Evolutionary conservation across 768 basidiomycete species (phyloP).

Genomic region (Clitopilus hobsonii): DNA sequence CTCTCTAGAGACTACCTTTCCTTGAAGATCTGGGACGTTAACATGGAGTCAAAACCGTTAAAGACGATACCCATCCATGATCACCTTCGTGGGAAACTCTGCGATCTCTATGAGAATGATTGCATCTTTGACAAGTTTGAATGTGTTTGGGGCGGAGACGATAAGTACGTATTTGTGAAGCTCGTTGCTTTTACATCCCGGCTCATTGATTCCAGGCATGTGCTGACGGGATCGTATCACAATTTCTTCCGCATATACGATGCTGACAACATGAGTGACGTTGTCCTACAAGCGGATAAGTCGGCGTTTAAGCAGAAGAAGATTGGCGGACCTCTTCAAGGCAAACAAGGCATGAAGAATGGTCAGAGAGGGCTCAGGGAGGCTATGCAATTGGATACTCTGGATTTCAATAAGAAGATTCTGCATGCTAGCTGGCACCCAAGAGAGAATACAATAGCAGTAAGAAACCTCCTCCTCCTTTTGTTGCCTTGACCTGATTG

Average conservation of each 20-base stretch:
- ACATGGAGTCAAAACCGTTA: conserved; percentile 95
- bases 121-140: conserved; percentile 99
- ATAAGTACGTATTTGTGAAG: conserved; percentile 83
- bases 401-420: conserved; percentile 98
- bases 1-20: conserved; percentile 96
- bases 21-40: conserved; percentile 99
- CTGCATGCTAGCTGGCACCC: conserved; percentile 98
- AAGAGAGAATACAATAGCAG: conserved; percentile 95
- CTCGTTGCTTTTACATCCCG: conserved; percentile 14
- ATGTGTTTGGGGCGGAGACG: conserved; percentile 96
- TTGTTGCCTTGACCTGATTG: too few species aligned
- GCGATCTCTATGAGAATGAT: conserved; percentile 98
- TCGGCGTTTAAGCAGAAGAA: conserved; percentile 99
- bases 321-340: conserved; percentile 82
- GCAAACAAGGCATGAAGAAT: conserved; percentile 68
- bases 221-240: conserved; percentile 99
- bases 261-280: conserved; percentile 79
- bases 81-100: conserved; percentile 93
- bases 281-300: conserved; percentile 97
- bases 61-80: conserved; percentile 99
- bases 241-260: conserved; percentile 99
- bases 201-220: conserved; percentile 55
- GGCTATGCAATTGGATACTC: conserved; percentile 79
- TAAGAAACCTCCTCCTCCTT: conserved; percentile 35
- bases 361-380: conserved; percentile 77